These are phyloP conservation scores for Cyclostephanos tholiformis DNA, from an alignment of 108 stramenopile genomes.

Conservation along the genomic window DNA sequence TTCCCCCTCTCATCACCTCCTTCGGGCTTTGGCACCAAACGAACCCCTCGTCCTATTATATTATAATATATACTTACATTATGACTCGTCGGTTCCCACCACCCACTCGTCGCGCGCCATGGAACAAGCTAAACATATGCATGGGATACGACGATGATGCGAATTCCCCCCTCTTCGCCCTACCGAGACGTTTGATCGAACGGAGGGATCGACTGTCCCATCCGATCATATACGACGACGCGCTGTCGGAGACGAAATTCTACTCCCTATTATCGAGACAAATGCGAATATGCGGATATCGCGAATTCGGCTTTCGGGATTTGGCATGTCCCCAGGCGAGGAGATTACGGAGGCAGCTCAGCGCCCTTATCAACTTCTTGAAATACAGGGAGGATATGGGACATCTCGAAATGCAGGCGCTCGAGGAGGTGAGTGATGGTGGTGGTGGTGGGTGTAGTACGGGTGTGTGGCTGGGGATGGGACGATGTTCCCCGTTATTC, in stretches of 20 bases:
- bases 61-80: no score
- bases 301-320: slow-evolving; percentile 92
- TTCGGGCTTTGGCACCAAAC: no score
- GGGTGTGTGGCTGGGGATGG: neutral
- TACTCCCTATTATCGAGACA: slow-evolving; percentile 74
- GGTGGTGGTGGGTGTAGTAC: neutral
- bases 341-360: slow-evolving; percentile 86
- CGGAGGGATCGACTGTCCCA: slow-evolving; percentile 33
- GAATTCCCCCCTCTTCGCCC: no score
- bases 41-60: no score
- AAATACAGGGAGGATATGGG: slow-evolving; percentile 91
- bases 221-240: slow-evolving; percentile 88
- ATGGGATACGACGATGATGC: slow-evolving; percentile 33
- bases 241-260: slow-evolving; percentile 82
- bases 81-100: no score
- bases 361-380: slow-evolving; percentile 93
- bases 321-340: slow-evolving; percentile 67
- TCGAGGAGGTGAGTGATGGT: slow-evolving; percentile 30
- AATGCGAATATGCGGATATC: slow-evolving; percentile 84
- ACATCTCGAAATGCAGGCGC: slow-evolving; percentile 67
- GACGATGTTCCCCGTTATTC: neutral
- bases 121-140: slow-evolving; percentile 55
- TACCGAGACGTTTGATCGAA: slow-evolving; percentile 1
- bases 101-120: no score
- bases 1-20: neutral